Conservation (phyloP, 108 stramenopile genomes). For the Conticribra guillardii region DNA sequence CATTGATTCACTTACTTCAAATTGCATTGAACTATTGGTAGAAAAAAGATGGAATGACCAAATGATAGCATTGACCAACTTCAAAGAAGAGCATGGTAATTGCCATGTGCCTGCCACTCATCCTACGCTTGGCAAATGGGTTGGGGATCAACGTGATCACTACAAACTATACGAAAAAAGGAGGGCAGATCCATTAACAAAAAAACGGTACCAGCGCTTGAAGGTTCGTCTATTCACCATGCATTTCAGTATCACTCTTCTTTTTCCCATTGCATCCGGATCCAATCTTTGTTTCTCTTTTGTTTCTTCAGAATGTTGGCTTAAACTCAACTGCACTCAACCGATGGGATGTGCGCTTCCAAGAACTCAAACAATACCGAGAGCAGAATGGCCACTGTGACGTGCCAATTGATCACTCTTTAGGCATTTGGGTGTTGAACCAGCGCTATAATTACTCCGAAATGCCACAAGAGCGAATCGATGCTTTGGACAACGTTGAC, state of each 20-base stretch:
- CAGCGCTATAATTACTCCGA: slow-evolving; percentile 29
- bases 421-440: slow-evolving; percentile 35
- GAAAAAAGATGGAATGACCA: slow-evolving; percentile 6
- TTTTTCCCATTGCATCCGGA: no score
- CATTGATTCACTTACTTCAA: slow-evolving; percentile 1
- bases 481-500: slow-evolving; percentile 21
- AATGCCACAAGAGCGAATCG: slow-evolving; percentile 26
- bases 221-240: no score
- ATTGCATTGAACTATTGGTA: neutral
- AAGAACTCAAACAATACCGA: slow-evolving; percentile 32
- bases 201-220: neutral
- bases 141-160: neutral
- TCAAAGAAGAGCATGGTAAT: slow-evolving; percentile 4
- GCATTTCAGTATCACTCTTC: no score
- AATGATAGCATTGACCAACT: neutral
- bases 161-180: slow-evolving; percentile 1
- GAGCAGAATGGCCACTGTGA: slow-evolving; percentile 28
- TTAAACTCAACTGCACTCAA: neutral
- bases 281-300: no score
- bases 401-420: slow-evolving; percentile 27
- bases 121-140: slow-evolving; percentile 1
- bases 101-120: neutral
- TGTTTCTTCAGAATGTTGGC: no score
- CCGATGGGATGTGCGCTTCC: slow-evolving; percentile 34
- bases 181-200: neutral